Base-by-base conservation (phyloP, 78 protist species). In the Planoprotostelium fungivorum region DNA sequence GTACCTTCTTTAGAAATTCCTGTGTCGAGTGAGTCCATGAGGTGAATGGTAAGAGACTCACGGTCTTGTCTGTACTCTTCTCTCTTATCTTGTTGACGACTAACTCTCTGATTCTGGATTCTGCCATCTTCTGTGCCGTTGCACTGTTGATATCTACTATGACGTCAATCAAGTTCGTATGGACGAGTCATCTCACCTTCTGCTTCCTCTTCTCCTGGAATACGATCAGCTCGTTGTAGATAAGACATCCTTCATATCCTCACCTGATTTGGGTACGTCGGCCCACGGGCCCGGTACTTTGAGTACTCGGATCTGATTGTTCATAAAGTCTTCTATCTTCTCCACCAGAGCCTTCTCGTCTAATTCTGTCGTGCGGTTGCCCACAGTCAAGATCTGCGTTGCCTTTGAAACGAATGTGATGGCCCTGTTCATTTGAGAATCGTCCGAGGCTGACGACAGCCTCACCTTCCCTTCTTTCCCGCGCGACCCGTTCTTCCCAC, bases 401-500 rank as follows among this genome's bases (percentile, higher is more conserved):
- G 5, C 73, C 73, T 51, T 51, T 25, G 73, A 51, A 5, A 51
- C 73, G 16, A 51, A 51, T 16, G 73, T 51, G 73, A 51, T 51
- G 73, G 73, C 73, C 16, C 73, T 51, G 5, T 51, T 51, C 73
- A 16, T 51, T 5, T 5, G 16, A 51, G 73, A 51, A 25, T 51
- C 73, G 16, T 16, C 31, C 31, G 73, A 51, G 31, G 73, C 31
- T 51, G 73, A 51, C 73, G 31, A 16, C 16, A 5, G 5, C 5
- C 73, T 25, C 5, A 51, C 73, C 73, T 51, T 51, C 34, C 91
- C 1, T 84, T 37, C 73, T 38, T 37, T 34, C 98, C 97, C 28
- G 98, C 98, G 31, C 98, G 91, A 28, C 98, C 97, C 35, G 96
- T 97, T 34, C 98, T 88, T 28, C 98, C 98, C 28, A 97, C 88